Evolutionary conservation across 1,139 yeast genomes (phyloP).

Genomic region (Magnusiomyces paraingens): DNA sequence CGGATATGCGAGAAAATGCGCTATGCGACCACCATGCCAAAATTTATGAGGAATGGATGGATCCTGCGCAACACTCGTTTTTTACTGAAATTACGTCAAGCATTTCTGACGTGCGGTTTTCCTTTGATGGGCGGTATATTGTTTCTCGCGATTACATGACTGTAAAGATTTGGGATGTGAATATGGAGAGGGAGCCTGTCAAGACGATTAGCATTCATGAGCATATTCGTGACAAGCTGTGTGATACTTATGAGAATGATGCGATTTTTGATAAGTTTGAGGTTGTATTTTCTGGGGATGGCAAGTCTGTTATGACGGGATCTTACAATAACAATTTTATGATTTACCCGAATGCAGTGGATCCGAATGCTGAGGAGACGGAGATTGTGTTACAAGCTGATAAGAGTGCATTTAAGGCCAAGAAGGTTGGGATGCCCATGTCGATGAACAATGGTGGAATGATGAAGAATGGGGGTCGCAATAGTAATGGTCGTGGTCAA

Average conservation of each 20-base stretch:
- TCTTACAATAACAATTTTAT: slow-evolving; percentile 94
- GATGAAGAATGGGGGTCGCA: slow-evolving; percentile 17
- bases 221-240: slow-evolving; percentile 83
- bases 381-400: slow-evolving; percentile 94
- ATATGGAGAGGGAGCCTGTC: slow-evolving; percentile 92
- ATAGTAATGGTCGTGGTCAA: slow-evolving; percentile 19
- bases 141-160: slow-evolving; percentile 96
- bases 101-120: slow-evolving; percentile 89
- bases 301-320: slow-evolving; percentile 91
- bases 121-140: slow-evolving; percentile 87
- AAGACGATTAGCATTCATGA: slow-evolving; percentile 95
- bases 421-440: slow-evolving; percentile 45
- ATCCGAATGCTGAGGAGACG: slow-evolving; percentile 49
- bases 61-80: slow-evolving; percentile 88
- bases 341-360: slow-evolving; percentile 80
- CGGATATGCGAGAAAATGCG: slow-evolving; percentile 96
- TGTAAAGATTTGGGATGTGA: slow-evolving; percentile 96
- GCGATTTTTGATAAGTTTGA: slow-evolving; percentile 98
- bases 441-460: slow-evolving; percentile 24
- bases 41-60: slow-evolving; percentile 84
- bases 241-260: slow-evolving; percentile 97
- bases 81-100: slow-evolving; percentile 96
- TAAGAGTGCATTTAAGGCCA: slow-evolving; percentile 87
- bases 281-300: slow-evolving; percentile 92
- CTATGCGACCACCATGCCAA: slow-evolving; percentile 88